phyloP scores from a whole-genome alignment of 2,329 filamentous ascomycete genomes.

The Colletotrichum plurivorum region DNA sequence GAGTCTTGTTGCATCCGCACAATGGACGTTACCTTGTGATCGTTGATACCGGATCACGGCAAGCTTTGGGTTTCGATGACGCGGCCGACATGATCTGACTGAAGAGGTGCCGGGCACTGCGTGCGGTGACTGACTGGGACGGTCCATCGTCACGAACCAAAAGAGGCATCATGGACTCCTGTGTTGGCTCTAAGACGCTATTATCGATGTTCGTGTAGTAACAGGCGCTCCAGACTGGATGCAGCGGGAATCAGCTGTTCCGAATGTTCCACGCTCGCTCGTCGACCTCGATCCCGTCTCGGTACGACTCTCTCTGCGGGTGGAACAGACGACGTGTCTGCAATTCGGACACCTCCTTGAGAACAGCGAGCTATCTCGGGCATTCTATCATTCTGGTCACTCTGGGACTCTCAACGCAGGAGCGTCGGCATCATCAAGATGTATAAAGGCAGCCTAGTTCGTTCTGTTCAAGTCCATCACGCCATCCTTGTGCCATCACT shows the following conservation, averaged over 20 bases:
- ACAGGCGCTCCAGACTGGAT: too few relatives aligned
- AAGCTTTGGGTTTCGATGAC: conserved; percentile 3
- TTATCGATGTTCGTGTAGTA: too few relatives aligned
- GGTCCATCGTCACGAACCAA: neutral
- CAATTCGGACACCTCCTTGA: neutral
- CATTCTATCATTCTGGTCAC: neutral
- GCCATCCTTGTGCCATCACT: conserved; percentile 14
- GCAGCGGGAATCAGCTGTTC: neutral
- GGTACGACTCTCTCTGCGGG: conserved; percentile 27
- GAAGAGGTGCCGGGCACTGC: neutral
- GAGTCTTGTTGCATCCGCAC: conserved; percentile 37
- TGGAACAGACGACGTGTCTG: conserved; percentile 34
- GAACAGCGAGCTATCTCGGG: neutral
- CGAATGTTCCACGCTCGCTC: conserved; percentile 1
- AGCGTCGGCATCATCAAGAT: neutral
- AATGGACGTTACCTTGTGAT: conserved; percentile 12
- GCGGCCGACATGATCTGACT: neutral
- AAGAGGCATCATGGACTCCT: neutral
- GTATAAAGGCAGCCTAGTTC: conserved; percentile 28
- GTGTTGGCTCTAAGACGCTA: neutral
- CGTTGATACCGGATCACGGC: neutral
- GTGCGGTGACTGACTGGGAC: neutral
- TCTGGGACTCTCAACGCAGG: too few relatives aligned
- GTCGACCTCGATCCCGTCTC: neutral
- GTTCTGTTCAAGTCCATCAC: conserved; percentile 5